These are phyloP conservation scores for Nakazawaea ernobii DNA, from an alignment of 805 yeast species.

Conservation along the genomic window DNA sequence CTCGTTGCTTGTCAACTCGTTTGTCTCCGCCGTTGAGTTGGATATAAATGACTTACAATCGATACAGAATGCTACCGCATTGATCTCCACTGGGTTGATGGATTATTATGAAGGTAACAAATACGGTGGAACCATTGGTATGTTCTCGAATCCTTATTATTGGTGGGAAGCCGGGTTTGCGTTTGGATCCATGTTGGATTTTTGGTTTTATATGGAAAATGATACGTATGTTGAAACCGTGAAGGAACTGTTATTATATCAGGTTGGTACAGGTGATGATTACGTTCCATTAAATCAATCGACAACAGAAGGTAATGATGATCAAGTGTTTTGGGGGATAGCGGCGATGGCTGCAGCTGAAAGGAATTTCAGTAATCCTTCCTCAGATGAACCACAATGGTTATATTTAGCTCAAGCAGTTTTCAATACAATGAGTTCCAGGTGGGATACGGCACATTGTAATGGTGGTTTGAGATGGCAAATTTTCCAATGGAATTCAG, in stretches of 20 bases:
- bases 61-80: constrained; percentile 45
- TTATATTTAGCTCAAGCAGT: constrained; percentile 76
- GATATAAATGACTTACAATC: constrained; percentile 34
- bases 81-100: constrained; percentile 65
- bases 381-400: constrained; percentile 59
- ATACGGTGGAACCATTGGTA: constrained; percentile 65
- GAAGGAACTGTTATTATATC: constrained; percentile 57
- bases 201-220: constrained; percentile 65
- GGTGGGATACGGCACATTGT: constrained; percentile 68
- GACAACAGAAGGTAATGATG: constrained; percentile 87
- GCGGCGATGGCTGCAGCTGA: constrained; percentile 84
- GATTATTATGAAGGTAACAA: constrained; percentile 72
- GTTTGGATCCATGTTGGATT: constrained; percentile 64
- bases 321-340: constrained; percentile 91
- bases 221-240: constrained; percentile 53
- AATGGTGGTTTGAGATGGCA: constrained; percentile 90
- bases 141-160: constrained; percentile 70
- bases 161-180: constrained; percentile 95
- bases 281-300: constrained; percentile 80
- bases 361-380: constrained; percentile 72
- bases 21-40: constrained; percentile 18
- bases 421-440: constrained; percentile 72
- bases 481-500: constrained; percentile 82
- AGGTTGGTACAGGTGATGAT: constrained; percentile 57
- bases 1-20: background rate